Evolutionary conservation across 2,329 filamentous ascomycete genomes (phyloP), one percentile per base, ranked within the genome.

Genomic region (Claviceps sp.): DNA sequence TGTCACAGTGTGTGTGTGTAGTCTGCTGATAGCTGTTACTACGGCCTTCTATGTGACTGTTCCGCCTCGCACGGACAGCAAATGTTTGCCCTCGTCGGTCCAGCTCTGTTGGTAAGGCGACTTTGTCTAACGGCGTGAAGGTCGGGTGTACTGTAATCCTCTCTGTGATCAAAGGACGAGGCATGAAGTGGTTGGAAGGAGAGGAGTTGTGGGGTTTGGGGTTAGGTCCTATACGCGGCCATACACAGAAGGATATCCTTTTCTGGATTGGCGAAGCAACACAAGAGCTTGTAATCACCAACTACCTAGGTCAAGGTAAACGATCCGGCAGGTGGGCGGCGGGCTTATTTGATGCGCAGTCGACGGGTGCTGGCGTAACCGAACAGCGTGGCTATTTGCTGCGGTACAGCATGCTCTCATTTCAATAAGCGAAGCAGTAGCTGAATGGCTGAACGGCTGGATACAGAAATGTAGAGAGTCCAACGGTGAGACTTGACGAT

Each of bases 1-100:
- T 51, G 45, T 46, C 49, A 51, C 52, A 51, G 46, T 14, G 11
- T 30, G 24, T 30, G 24, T 42, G 48, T 51, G 45, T 49, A 51
- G 48, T 47, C 7, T 53, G 52, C 43, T 11, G 45, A 46, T 34
- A 30, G 30, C 37, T 22, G n/a, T 46, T 48, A 41, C 38, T 34
- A 13, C 48, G 20, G 40, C 40, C 40, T 42, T n/a, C 34, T 20
- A 9, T 45, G 30, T 30, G 42, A 20, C 42, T 8, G 20, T 41
- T 41, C 34, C 20, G 30, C 18, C 26, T 38, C n/a, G 36, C 45
- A 46, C 22, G 16, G 49, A 37, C 22, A 41, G 43, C 34, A 13
- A 26, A 6, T 34, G 5, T 4, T 22, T 45, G 6, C 34, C 34
- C 36, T 41, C 40, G 41, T 42, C 41, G 16, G n/a, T 41, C 14